A percentile compares a stretch with the other conserved stretches of the same genome.
These are phyloP conservation scores for Colletotrichum orbiculare DNA, from an alignment of 2,329 filamentous ascomycete species.

Conservation along the genomic window DNA sequence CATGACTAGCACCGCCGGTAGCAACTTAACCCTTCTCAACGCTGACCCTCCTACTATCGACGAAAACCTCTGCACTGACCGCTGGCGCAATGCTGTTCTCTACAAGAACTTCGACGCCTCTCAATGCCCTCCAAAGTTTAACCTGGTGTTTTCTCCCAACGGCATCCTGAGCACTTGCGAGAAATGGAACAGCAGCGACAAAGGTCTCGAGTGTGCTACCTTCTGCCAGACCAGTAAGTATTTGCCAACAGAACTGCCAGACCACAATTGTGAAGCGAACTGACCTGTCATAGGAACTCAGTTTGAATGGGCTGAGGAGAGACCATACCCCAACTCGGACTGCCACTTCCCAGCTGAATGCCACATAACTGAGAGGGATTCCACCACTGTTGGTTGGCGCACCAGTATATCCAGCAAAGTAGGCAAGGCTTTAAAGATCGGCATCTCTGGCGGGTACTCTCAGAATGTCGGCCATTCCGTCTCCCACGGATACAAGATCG, in stretches of 20 bases:
- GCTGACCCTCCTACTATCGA: not conserved
- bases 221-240: slow-evolving; percentile 17
- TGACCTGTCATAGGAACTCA: slow-evolving; percentile 33
- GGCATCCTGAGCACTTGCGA: not conserved
- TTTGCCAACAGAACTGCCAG: not conserved
- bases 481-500: slow-evolving; percentile 20
- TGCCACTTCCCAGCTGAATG: slow-evolving; percentile 47
- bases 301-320: slow-evolving; percentile 43
- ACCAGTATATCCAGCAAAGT: slow-evolving; percentile 47
- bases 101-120: slow-evolving; percentile 11
- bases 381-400: slow-evolving; percentile 42
- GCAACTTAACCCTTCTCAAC: not conserved
- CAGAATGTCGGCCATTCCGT: not conserved
- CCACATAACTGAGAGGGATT: slow-evolving; percentile 43
- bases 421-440: slow-evolving; percentile 39
- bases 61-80: slow-evolving; percentile 1
- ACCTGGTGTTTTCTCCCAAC: too few relatives aligned
- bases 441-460: slow-evolving; percentile 38
- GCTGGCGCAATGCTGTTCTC: not conserved
- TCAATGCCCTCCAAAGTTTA: not conserved
- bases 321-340: slow-evolving; percentile 50
- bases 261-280: not conserved
- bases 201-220: slow-evolving; percentile 7
- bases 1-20: not conserved
- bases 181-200: not conserved